These are phyloP conservation scores for Vigna radiata DNA, from an alignment of 306 rosid species.

Conservation along the genomic window DNA sequence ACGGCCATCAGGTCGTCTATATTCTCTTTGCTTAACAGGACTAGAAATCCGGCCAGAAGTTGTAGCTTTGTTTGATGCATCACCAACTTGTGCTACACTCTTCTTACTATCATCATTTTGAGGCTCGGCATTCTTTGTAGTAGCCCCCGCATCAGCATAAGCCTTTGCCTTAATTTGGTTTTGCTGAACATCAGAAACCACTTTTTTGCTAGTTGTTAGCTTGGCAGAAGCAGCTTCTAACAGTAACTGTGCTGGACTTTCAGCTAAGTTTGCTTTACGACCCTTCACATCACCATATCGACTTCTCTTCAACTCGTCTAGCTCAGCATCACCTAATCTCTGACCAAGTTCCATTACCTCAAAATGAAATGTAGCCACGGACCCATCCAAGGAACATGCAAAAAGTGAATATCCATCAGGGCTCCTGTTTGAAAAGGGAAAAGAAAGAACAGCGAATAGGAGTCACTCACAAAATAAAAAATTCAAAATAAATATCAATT, in stretches of 20 bases:
- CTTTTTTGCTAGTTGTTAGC: slow-evolving; percentile 74
- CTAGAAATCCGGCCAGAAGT: slow-evolving; percentile 69
- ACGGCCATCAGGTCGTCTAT: slow-evolving; percentile 96
- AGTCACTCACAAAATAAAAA: slow-evolving; percentile 12
- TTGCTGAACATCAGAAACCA: slow-evolving; percentile 66
- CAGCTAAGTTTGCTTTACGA: slow-evolving; percentile 85
- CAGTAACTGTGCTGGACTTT: slow-evolving; percentile 93
- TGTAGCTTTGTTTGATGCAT: slow-evolving; percentile 62
- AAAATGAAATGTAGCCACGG: slow-evolving; percentile 90
- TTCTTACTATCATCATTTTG: slow-evolving; percentile 70
- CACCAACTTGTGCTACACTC: slow-evolving; percentile 60
- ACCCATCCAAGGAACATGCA: slow-evolving; percentile 98
- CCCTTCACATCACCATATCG: slow-evolving; percentile 97
- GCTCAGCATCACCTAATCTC: slow-evolving; percentile 76
- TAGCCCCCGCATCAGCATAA: slow-evolving; percentile 50
- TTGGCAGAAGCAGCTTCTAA: slow-evolving; percentile 90
- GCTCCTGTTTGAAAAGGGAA: slow-evolving; percentile 75
- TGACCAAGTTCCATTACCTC: slow-evolving; percentile 91
- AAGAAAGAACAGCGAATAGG: slow-evolving; percentile 11
- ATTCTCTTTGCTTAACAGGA: slow-evolving; percentile 97
- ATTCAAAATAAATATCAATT: slow-evolving; percentile 11
- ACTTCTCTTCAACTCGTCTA: slow-evolving; percentile 86
- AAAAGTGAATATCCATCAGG: slow-evolving; percentile 97
- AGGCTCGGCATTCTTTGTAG: slow-evolving; percentile 63
- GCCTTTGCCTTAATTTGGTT: slow-evolving; percentile 61